Evolutionary conservation across 106 monocot species (phyloP).

Genomic region (Apostasia shenzhenica): DNA sequence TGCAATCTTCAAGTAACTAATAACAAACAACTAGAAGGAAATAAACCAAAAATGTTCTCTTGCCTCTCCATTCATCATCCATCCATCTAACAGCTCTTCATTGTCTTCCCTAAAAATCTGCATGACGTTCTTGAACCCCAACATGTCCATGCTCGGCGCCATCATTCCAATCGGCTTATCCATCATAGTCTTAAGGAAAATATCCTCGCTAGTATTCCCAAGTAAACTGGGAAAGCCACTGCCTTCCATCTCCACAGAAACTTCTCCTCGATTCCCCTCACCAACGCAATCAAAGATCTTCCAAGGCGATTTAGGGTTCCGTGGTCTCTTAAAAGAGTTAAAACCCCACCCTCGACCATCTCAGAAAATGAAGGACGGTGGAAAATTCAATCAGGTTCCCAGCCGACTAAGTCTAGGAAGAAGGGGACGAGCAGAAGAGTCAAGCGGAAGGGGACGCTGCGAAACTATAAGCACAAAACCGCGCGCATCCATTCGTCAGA

Average conservation of each 20-base stretch:
- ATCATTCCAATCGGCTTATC: constrained; percentile 40
- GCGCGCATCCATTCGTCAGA: background rate
- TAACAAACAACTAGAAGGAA: background rate
- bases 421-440: background rate
- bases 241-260: constrained; percentile 43
- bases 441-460: background rate
- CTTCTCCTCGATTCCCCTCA: background rate
- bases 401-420: background rate
- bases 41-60: constrained; percentile 9
- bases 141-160: constrained; percentile 62
- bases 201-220: constrained; percentile 50
- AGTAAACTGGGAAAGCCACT: constrained; percentile 45
- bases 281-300: background rate
- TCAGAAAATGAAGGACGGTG: background rate
- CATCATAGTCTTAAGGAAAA: constrained; percentile 53
- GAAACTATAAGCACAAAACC: background rate
- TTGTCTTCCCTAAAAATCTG: constrained; percentile 48
- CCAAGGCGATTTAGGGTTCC: background rate
- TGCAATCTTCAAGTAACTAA: background rate
- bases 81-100: constrained; percentile 59
- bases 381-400: constrained; percentile 4
- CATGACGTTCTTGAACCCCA: constrained; percentile 54
- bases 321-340: background rate
- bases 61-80: constrained; percentile 65
- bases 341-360: background rate